phyloP scores from a whole-genome alignment of 257 asterid species.

The Ligustrum vulgare region DNA sequence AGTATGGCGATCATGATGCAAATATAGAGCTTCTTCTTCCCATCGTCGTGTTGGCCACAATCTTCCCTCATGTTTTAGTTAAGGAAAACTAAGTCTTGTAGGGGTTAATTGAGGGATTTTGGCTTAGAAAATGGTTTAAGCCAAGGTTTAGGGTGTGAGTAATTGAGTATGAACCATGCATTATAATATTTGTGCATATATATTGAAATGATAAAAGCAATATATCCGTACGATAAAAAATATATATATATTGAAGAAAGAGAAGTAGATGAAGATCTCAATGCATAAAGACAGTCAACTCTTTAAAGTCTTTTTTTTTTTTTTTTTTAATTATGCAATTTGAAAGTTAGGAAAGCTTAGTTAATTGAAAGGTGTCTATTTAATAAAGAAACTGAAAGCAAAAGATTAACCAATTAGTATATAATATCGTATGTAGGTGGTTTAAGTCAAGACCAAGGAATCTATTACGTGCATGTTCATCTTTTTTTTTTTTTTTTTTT shows the following conservation, averaged over 20 bases:
- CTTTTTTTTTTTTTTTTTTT: too few species aligned
- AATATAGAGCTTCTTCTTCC: conserved; percentile 33
- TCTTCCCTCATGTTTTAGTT: conserved; percentile 46
- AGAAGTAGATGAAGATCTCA: background rate
- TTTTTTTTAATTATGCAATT: background rate
- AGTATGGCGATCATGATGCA: conserved; percentile 24
- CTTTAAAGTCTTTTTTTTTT: background rate
- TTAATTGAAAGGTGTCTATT: background rate
- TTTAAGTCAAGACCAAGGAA: background rate
- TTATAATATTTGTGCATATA: background rate
- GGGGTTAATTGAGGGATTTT: background rate
- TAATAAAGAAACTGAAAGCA: background rate
- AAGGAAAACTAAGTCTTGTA: conserved; percentile 4
- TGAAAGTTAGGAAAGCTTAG: background rate
- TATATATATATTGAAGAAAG: background rate
- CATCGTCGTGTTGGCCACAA: conserved; percentile 49
- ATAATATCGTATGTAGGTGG: too few species aligned
- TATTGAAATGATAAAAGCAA: background rate
- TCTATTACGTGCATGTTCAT: background rate
- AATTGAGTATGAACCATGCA: background rate
- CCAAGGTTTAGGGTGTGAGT: background rate
- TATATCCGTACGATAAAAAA: background rate
- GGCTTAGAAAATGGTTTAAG: background rate
- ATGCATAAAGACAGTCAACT: background rate
- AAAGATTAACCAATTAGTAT: background rate